Evolutionary conservation across 345 rosid genomes (phyloP).

Genomic region (Linum lewisii): DNA sequence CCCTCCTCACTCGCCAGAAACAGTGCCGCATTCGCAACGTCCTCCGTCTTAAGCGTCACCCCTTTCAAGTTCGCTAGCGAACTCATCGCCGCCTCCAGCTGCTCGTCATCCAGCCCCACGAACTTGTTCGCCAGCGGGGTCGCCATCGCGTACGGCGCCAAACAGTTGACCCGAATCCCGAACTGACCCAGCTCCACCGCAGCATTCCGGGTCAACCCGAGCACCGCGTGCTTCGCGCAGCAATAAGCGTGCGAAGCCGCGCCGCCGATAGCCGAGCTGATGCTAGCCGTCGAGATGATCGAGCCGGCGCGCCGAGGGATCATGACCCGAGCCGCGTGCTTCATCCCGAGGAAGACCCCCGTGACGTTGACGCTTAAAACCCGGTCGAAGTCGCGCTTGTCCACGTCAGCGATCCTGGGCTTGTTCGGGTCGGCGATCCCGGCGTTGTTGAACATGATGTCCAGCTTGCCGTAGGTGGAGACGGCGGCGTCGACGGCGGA

Average conservation of each 20-base stretch:
- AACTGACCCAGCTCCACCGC: slow-evolving; percentile 42
- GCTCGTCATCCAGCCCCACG: slow-evolving; percentile 16
- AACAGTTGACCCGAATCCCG: slow-evolving; percentile 41
- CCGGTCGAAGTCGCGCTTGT: slow-evolving; percentile 29
- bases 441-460: slow-evolving; percentile 26
- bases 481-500: slow-evolving; percentile 10
- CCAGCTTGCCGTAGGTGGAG: slow-evolving; percentile 15
- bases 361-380: slow-evolving; percentile 28
- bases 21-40: slow-evolving; percentile 41
- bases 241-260: slow-evolving; percentile 32
- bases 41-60: slow-evolving; percentile 32
- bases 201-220: slow-evolving; percentile 39
- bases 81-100: slow-evolving; percentile 21
- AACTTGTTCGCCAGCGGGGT: slow-evolving; percentile 35
- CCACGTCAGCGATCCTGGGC: slow-evolving; percentile 28
- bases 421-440: slow-evolving; percentile 15
- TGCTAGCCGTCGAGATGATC: slow-evolving; percentile 30
- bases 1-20: slow-evolving; percentile 45
- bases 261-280: slow-evolving; percentile 14
- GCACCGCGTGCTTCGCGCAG: slow-evolving; percentile 39
- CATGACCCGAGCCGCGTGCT: slow-evolving; percentile 35
- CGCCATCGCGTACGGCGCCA: slow-evolving; percentile 32
- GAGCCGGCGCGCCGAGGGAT: slow-evolving; percentile 26
- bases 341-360: slow-evolving; percentile 36
- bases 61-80: slow-evolving; percentile 27